A percentile compares a stretch with the other conserved stretches of the same genome.
Conservation (phyloP, 164 flowering plant genomes). For the Vitis cinerea region DNA sequence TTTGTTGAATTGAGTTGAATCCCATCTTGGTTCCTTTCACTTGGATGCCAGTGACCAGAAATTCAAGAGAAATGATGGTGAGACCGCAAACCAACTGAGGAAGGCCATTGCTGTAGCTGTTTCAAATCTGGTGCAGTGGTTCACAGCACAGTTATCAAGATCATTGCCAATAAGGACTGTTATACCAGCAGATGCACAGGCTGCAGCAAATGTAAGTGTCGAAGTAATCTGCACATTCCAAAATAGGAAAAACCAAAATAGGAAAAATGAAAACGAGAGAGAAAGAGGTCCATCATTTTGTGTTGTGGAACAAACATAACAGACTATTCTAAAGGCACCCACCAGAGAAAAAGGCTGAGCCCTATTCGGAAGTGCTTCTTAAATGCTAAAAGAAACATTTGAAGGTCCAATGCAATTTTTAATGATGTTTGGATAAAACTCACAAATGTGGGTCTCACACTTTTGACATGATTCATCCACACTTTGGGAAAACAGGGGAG, state of each 20-base stretch:
- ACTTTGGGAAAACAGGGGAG: no score
- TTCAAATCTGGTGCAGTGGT: conserved; percentile 29
- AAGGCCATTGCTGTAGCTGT: conserved; percentile 33
- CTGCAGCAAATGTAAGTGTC: conserved; percentile 33
- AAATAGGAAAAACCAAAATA: background rate
- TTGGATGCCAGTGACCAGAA: conserved; percentile 33
- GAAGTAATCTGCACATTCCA: conserved; percentile 28
- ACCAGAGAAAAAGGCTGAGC: no score
- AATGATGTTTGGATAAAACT: no score
- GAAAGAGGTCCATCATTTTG: no score
- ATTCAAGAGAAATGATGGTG: conserved; percentile 27
- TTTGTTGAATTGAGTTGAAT: background rate
- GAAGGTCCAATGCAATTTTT: no score
- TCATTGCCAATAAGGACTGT: conserved; percentile 34
- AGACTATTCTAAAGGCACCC: no score
- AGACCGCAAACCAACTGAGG: conserved; percentile 27
- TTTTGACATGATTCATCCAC: no score
- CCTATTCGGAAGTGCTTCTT: no score
- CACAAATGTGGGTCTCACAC: no score
- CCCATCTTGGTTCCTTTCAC: conserved; percentile 4
- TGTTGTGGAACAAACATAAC: no score
- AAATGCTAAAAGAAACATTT: no score
- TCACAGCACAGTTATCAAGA: conserved; percentile 18
- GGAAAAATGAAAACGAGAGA: background rate
- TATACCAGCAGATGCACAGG: conserved; percentile 36